These are phyloP conservation scores for Conidiobolus incongruus DNA, from an alignment of 371 early-diverging fungal species.

Conservation along the genomic window DNA sequence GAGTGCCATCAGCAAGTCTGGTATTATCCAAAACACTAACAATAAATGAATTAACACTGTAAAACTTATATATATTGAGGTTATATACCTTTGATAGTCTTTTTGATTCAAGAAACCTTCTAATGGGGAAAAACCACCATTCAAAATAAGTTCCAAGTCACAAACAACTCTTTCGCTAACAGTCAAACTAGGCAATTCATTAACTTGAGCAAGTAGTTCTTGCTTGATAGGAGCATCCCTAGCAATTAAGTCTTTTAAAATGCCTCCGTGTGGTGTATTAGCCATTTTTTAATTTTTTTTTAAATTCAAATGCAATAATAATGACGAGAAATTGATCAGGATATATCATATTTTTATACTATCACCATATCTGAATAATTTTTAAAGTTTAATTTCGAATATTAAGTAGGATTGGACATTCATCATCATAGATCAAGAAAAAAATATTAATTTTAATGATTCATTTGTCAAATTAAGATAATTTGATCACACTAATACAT, in stretches of 20 bases:
- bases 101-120: constrained; percentile 72
- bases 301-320: too few species aligned
- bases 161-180: constrained; percentile 82
- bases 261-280: constrained; percentile 78
- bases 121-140: constrained; percentile 90
- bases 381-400: too few species aligned
- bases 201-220: constrained; percentile 35
- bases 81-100: constrained; percentile 63
- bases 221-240: constrained; percentile 54
- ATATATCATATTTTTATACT: too few species aligned
- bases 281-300: constrained; percentile 38
- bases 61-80: not conserved
- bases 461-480: too few species aligned
- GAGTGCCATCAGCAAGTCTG: constrained; percentile 46
- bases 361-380: too few species aligned
- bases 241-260: constrained; percentile 66
- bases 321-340: too few species aligned
- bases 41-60: not conserved
- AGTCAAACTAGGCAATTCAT: constrained; percentile 33
- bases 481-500: too few species aligned
- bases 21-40: constrained; percentile 52
- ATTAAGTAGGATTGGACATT: too few species aligned
- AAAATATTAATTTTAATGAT: too few species aligned
- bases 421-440: too few species aligned
- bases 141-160: constrained; percentile 80